phyloP scores from a whole-genome alignment of 2,329 filamentous ascomycete species.

The Penicillium sp. region DNA sequence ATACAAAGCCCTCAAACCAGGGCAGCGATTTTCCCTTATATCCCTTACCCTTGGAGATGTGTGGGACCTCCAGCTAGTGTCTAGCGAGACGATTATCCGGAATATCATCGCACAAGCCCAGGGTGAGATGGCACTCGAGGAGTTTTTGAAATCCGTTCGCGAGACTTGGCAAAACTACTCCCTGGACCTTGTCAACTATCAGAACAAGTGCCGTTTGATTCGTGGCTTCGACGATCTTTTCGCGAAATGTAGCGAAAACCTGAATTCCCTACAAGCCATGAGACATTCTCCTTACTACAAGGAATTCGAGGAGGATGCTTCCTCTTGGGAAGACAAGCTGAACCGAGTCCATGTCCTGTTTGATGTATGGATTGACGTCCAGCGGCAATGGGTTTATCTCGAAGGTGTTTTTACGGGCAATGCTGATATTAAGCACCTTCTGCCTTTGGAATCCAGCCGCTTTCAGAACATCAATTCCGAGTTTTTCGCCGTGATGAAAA shows the following conservation, averaged over 20 bases:
- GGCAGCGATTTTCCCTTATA: constrained; percentile 89
- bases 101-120: constrained; percentile 95
- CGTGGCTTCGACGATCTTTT: constrained; percentile 98
- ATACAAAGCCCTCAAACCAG: constrained; percentile 91
- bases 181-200: constrained; percentile 93
- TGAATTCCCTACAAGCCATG: constrained; percentile 98
- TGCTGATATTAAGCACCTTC: constrained; percentile 95
- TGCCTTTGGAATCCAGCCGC: constrained; percentile 93
- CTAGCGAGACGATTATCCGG: constrained; percentile 84
- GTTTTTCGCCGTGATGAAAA: constrained; percentile 99
- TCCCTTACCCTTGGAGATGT: constrained; percentile 98
- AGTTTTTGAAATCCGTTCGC: constrained; percentile 94
- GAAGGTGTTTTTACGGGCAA: constrained; percentile 99
- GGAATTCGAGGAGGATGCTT: constrained; percentile 97
- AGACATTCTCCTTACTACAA: constrained; percentile 99
- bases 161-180: constrained; percentile 97
- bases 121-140: constrained; percentile 97
- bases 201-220: constrained; percentile 97
- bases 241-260: constrained; percentile 95
- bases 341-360: constrained; percentile 97
- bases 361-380: constrained; percentile 99
- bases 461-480: constrained; percentile 99
- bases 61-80: constrained; percentile 91
- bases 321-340: constrained; percentile 95
- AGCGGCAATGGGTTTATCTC: constrained; percentile 98